Evolutionary conservation across 352 stramenopile genomes (phyloP).

Genomic region (Globisporangium middletonii): DNA sequence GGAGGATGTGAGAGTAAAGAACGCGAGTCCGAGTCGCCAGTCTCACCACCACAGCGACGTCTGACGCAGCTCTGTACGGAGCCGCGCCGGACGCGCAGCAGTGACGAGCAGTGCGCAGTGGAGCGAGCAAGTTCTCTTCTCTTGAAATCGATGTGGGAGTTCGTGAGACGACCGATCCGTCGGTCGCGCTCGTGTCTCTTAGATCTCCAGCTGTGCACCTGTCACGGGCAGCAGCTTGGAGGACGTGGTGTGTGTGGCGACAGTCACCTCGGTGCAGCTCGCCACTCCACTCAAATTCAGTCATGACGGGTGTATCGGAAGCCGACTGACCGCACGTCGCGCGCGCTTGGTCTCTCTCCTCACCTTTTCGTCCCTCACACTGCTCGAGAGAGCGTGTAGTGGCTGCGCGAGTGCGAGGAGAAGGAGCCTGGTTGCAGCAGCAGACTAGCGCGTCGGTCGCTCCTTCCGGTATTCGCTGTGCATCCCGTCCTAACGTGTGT

Average conservation of each 20-base stretch:
- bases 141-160: conserved; percentile 79
- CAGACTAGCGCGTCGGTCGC: conserved; percentile 4
- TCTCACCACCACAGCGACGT: neutral
- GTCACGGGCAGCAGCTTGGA: conserved; percentile 56
- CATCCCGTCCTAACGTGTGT: conserved; percentile 69
- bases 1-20: conserved; percentile 88
- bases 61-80: neutral
- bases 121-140: conserved; percentile 46
- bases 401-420: neutral
- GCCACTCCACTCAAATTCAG: conserved; percentile 85
- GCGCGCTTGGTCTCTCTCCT: conserved; percentile 3
- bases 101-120: neutral
- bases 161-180: neutral
- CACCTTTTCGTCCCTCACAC: neutral
- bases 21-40: conserved; percentile 1
- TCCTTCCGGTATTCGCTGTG: conserved; percentile 23
- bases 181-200: conserved; percentile 16
- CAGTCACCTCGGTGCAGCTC: conserved; percentile 2
- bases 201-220: conserved; percentile 72
- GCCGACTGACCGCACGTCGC: conserved; percentile 9
- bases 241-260: conserved; percentile 80
- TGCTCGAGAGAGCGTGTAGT: neutral
- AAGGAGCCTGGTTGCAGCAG: conserved; percentile 2
- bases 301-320: conserved; percentile 80
- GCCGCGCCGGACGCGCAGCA: too few species aligned